Conservation (phyloP, 176 grass and related monocot species). For the Canna indica region DNA sequence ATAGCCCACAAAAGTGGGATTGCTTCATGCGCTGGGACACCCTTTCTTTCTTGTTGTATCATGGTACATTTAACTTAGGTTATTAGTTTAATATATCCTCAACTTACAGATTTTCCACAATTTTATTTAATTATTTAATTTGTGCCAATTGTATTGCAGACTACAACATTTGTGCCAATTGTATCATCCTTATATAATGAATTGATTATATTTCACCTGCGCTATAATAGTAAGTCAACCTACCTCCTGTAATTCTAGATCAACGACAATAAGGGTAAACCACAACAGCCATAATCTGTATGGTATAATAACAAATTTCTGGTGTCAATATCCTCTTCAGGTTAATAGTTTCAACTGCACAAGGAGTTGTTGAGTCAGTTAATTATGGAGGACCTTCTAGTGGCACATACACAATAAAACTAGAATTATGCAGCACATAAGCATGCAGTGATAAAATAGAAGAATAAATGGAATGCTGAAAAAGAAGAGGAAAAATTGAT, state of each 20-base stretch:
- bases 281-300: neutral
- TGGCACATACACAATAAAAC: neutral
- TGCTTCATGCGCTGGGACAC: too few species aligned
- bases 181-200: too few species aligned
- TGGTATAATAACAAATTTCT: neutral
- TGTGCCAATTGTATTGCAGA: too few species aligned
- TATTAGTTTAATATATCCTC: too few species aligned
- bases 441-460: neutral
- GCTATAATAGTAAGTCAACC: too few species aligned
- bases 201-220: too few species aligned
- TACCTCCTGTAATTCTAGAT: neutral
- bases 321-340: neutral
- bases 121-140: too few species aligned
- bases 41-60: too few species aligned
- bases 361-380: neutral
- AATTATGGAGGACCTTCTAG: neutral
- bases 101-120: too few species aligned
- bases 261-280: neutral
- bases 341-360: neutral
- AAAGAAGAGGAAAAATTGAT: conserved; percentile 1
- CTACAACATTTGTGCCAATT: too few species aligned
- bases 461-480: conserved; percentile 2
- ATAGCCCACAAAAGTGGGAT: too few species aligned
- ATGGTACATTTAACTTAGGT: too few species aligned
- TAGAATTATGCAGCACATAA: neutral